phyloP scores from a whole-genome alignment of 179 eudicot genomes.

The Carnegiea gigantea region DNA sequence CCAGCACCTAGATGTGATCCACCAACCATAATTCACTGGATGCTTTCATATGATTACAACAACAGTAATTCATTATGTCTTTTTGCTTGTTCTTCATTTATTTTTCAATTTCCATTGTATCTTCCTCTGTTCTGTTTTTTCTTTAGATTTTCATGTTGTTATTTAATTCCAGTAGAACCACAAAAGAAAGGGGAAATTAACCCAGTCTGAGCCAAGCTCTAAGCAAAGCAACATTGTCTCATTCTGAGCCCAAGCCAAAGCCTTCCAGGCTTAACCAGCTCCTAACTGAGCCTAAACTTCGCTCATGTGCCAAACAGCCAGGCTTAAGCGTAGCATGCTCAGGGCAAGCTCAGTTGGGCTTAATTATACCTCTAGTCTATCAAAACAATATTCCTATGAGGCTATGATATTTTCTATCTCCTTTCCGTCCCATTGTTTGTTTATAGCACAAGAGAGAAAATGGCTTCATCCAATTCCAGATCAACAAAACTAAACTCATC shows the following conservation, averaged over 20 bases:
- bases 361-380: not conserved
- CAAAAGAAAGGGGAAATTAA: not conserved
- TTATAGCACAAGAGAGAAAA: not conserved
- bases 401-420: not conserved
- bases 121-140: no score
- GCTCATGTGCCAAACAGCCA: not conserved
- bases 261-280: not conserved
- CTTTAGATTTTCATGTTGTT: no score
- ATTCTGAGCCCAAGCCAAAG: not conserved
- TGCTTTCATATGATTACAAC: no score
- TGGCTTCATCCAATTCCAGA: not conserved
- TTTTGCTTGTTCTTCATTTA: no score
- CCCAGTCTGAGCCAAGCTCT: no score
- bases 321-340: not conserved
- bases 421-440: not conserved
- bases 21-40: no score
- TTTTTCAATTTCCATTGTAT: no score
- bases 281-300: not conserved
- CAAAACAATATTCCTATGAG: not conserved
- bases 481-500: not conserved
- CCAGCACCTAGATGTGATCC: no score
- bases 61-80: no score
- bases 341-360: not conserved
- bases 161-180: no score
- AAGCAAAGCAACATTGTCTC: not conserved